A percentile compares a stretch with the other conserved stretches of the same genome.
These are phyloP conservation scores for Coemansia sp. DNA, from an alignment of 192 early-diverging fungal species.

Conservation along the genomic window DNA sequence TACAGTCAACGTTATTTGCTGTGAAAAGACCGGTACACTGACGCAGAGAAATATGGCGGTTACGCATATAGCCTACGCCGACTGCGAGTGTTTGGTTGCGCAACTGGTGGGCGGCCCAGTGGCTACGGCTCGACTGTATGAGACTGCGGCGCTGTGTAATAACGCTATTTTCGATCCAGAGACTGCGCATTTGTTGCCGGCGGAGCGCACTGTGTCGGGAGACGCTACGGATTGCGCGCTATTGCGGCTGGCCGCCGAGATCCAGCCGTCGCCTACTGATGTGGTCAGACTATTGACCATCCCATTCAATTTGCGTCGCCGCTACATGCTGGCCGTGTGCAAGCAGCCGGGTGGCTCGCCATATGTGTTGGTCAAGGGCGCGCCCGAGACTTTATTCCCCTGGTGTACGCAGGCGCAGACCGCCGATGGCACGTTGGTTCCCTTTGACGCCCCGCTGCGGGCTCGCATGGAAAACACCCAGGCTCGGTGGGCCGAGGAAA, in stretches of 20 bases:
- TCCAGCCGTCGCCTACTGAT: slow-evolving; percentile 7
- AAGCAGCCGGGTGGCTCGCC: slow-evolving; percentile 15
- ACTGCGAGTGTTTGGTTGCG: slow-evolving; percentile 26
- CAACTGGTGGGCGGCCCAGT: background rate
- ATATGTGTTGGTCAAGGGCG: slow-evolving; percentile 73
- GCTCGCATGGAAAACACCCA: slow-evolving; percentile 45
- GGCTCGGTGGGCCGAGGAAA: slow-evolving; percentile 53
- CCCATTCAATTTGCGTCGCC: slow-evolving; percentile 77
- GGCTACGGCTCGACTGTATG: slow-evolving; percentile 34
- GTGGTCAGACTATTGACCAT: slow-evolving; percentile 53
- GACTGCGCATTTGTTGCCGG: slow-evolving; percentile 51
- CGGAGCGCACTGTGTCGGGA: slow-evolving; percentile 65
- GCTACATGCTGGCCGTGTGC: slow-evolving; percentile 63
- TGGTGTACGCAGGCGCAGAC: slow-evolving; percentile 48
- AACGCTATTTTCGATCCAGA: slow-evolving; percentile 61
- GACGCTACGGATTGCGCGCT: slow-evolving; percentile 89
- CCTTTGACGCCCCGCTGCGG: slow-evolving; percentile 38
- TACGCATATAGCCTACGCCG: slow-evolving; percentile 14
- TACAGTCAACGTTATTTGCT: slow-evolving; percentile 68
- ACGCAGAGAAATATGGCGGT: slow-evolving; percentile 79
- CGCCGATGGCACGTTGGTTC: slow-evolving; percentile 37
- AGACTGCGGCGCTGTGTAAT: slow-evolving; percentile 64
- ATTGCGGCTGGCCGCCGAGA: slow-evolving; percentile 62
- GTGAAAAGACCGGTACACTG: slow-evolving; percentile 94
- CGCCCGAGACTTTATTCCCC: slow-evolving; percentile 71